These are phyloP conservation scores for Yamadazyma scolyti DNA, from an alignment of 805 yeast genomes.

Conservation along the genomic window DNA sequence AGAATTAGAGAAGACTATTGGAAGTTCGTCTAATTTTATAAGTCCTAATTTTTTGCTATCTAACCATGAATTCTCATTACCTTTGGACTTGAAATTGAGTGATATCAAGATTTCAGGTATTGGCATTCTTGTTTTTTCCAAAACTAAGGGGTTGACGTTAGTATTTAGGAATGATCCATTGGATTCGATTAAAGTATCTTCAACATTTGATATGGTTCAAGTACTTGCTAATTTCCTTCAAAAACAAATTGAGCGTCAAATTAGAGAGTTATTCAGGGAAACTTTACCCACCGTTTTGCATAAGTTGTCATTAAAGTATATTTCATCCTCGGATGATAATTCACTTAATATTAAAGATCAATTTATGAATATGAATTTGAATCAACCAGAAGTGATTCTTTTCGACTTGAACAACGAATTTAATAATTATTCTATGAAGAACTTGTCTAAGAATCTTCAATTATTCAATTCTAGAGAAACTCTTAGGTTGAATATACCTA, in stretches of 20 bases:
- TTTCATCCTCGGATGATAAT: constrained; percentile 9
- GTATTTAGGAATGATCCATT: constrained; percentile 89
- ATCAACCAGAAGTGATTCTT: constrained; percentile 36
- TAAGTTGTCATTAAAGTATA: constrained; percentile 62
- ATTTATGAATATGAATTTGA: constrained; percentile 4
- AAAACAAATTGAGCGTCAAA: constrained; percentile 75
- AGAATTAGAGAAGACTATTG: constrained; percentile 25
- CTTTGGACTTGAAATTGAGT: constrained; percentile 70
- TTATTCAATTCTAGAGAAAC: constrained; percentile 77
- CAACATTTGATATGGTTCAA: constrained; percentile 82
- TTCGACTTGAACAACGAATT: constrained; percentile 55
- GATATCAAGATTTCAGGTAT: constrained; percentile 74
- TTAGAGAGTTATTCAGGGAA: constrained; percentile 77
- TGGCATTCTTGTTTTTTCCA: constrained; percentile 78
- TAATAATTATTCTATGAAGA: constrained; percentile 51
- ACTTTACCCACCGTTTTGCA: constrained; percentile 79
- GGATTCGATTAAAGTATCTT: constrained; percentile 74
- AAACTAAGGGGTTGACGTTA: constrained; percentile 77
- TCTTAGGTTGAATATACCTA: constrained; percentile 62
- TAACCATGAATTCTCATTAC: constrained; percentile 67
- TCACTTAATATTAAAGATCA: constrained; percentile 2
- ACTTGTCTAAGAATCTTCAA: constrained; percentile 27
- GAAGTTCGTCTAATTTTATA: constrained; percentile 42
- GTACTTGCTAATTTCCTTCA: constrained; percentile 82
- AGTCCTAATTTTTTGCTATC: constrained; percentile 67